A percentile compares a stretch with the other conserved stretches of the same genome.
phyloP scores from a whole-genome alignment of 2,329 filamentous ascomycete genomes.

The Colletotrichum sp. region DNA sequence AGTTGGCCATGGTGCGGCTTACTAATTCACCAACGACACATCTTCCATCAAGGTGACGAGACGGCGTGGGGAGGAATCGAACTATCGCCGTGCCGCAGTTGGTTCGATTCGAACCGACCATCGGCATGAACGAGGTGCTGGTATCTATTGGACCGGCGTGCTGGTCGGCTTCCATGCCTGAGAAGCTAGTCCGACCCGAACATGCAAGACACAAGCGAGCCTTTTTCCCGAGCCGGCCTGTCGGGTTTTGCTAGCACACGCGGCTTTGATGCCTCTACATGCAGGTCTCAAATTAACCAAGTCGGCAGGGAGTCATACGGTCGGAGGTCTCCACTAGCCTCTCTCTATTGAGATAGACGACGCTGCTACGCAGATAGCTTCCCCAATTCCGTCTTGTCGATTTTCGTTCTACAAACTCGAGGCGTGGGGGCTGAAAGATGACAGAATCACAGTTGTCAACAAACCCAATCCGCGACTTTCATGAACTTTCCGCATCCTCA shows the following conservation, averaged over 20 bases:
- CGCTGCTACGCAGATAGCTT: neutral
- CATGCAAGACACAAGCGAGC: neutral
- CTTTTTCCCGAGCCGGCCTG: neutral
- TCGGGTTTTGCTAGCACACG: neutral
- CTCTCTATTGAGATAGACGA: neutral
- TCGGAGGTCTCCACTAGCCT: neutral
- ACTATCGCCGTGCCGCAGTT: neutral
- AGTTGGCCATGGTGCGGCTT: neutral
- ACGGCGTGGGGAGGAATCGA: neutral
- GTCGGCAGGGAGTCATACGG: neutral
- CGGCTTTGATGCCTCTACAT: neutral
- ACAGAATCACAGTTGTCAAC: accelerated
- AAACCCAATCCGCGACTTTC: accelerated
- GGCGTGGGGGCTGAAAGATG: neutral
- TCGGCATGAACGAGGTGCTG: neutral
- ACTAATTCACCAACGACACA: slow-evolving; percentile 17
- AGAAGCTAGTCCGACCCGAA: neutral
- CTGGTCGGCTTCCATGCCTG: neutral
- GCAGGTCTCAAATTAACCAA: neutral
- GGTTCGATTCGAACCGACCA: neutral
- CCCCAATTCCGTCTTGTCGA: neutral
- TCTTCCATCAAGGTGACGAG: slow-evolving; percentile 6
- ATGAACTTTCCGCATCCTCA: neutral
- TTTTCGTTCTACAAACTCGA: neutral
- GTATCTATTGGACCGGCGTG: neutral